phyloP scores from a whole-genome alignment of 164 flowering plant genomes.

The Liriodendron chinense region DNA sequence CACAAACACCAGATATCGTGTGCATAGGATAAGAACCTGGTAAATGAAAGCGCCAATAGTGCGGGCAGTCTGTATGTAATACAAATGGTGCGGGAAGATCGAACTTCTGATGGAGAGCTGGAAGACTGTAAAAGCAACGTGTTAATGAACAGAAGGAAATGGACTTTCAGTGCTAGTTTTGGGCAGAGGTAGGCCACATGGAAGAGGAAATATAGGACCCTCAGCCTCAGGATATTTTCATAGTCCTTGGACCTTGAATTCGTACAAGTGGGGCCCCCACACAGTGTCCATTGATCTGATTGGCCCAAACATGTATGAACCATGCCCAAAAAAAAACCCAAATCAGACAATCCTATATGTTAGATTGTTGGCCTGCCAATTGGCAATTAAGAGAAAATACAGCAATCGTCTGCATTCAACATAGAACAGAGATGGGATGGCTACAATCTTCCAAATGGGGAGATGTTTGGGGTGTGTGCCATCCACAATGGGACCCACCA shows the following conservation, averaged over 20 bases:
- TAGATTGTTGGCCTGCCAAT: neutral
- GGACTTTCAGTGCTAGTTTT: neutral
- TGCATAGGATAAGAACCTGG: constrained; percentile 55
- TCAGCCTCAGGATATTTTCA: too few species aligned
- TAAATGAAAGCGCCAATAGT: constrained; percentile 92
- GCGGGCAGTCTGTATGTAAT: constrained; percentile 95
- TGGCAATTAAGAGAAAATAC: neutral
- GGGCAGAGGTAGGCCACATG: neutral
- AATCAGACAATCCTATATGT: neutral
- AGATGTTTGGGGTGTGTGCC: neutral
- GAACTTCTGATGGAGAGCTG: constrained; percentile 88
- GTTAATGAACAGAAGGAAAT: constrained; percentile 1
- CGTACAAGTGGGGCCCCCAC: too few species aligned
- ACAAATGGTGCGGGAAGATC: constrained; percentile 95
- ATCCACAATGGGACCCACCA: neutral
- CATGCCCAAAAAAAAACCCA: neutral
- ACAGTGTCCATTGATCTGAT: too few species aligned
- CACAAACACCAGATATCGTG: neutral
- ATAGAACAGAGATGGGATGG: neutral
- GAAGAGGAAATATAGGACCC: neutral
- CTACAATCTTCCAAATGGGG: neutral
- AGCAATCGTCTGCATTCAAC: neutral
- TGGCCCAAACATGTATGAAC: neutral
- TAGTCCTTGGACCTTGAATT: too few species aligned
- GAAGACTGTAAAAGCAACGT: constrained; percentile 49